A percentile compares a stretch with the other conserved stretches of the same genome.
phyloP scores from a whole-genome alignment of 768 basidiomycete species.

The Auricularia auricula-judae region DNA sequence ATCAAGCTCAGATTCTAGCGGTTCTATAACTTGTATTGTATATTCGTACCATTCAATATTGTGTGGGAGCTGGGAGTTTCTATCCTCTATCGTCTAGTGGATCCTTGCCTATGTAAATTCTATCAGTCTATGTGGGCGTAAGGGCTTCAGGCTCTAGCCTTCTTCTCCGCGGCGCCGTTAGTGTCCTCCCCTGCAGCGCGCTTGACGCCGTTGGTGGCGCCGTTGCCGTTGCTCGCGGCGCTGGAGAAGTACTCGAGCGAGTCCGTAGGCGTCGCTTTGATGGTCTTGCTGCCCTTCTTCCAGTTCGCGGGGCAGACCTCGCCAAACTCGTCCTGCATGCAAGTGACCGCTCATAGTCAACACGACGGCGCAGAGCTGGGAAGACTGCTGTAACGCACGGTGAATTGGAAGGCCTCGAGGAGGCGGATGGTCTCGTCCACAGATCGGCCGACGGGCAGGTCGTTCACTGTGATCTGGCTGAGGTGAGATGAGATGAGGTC shows the following conservation, averaged over 20 bases:
- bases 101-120: not conserved
- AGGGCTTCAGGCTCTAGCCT: not conserved
- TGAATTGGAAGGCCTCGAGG: constrained; percentile 88
- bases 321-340: constrained; percentile 64
- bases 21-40: too few relatives aligned
- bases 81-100: not conserved
- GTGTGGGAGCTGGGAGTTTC: not conserved
- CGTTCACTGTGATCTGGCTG: constrained; percentile 82
- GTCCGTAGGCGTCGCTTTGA: constrained; percentile 65
- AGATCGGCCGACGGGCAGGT: constrained; percentile 89
- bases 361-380: not conserved
- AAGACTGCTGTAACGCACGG: constrained; percentile 31
- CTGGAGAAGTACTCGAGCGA: constrained; percentile 63
- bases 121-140: not conserved
- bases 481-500: constrained; percentile 2
- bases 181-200: constrained; percentile 3
- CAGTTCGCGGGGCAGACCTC: constrained; percentile 92
- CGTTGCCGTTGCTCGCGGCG: constrained; percentile 6
- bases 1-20: too few relatives aligned
- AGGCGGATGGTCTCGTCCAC: constrained; percentile 89
- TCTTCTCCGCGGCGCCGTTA: constrained; percentile 2
- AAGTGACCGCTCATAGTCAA: not conserved
- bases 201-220: constrained; percentile 4
- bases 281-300: constrained; percentile 71
- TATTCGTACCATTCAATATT: not conserved